A percentile compares a stretch with the other conserved stretches of the same genome.
These are phyloP conservation scores for Chimonanthus praecox DNA, from an alignment of 164 flowering plant genomes.

Conservation along the genomic window DNA sequence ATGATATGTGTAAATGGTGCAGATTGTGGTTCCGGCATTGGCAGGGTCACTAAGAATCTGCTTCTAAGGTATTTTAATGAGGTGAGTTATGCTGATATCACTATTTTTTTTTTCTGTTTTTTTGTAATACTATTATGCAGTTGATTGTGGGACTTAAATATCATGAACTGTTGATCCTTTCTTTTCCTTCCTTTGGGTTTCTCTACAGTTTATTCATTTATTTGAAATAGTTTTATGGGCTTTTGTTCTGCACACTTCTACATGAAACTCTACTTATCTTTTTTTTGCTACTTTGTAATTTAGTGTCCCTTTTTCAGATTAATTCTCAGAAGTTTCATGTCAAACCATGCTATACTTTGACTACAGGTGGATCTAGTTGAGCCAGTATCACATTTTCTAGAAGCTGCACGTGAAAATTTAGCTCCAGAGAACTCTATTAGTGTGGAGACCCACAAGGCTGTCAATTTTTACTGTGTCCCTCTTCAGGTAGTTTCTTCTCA, in stretches of 20 bases:
- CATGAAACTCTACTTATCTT: neutral
- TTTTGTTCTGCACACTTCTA: too few species aligned
- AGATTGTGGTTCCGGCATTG: conserved; percentile 99
- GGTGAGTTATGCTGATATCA: conserved; percentile 32
- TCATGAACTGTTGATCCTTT: neutral
- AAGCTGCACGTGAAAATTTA: conserved; percentile 76
- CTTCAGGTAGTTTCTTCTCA: conserved; percentile 59
- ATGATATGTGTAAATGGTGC: conserved; percentile 17
- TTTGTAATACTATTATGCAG: too few species aligned
- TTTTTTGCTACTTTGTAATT: conserved; percentile 6
- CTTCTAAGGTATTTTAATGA: conserved; percentile 77
- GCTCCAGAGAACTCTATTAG: conserved; percentile 32
- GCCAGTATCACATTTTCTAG: conserved; percentile 93
- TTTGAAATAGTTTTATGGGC: too few species aligned
- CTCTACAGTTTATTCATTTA: neutral
- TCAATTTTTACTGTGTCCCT: conserved; percentile 76
- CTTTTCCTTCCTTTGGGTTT: neutral
- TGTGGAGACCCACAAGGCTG: conserved; percentile 49
- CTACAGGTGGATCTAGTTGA: conserved; percentile 93
- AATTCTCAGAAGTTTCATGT: neutral
- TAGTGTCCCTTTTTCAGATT: neutral
- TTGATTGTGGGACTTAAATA: too few species aligned
- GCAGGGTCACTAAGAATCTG: conserved; percentile 88
- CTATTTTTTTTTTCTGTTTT: neutral
- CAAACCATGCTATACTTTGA: neutral